phyloP scores from a whole-genome alignment of 441 rosid genomes.

The Pelargonium exstipulatum region DNA sequence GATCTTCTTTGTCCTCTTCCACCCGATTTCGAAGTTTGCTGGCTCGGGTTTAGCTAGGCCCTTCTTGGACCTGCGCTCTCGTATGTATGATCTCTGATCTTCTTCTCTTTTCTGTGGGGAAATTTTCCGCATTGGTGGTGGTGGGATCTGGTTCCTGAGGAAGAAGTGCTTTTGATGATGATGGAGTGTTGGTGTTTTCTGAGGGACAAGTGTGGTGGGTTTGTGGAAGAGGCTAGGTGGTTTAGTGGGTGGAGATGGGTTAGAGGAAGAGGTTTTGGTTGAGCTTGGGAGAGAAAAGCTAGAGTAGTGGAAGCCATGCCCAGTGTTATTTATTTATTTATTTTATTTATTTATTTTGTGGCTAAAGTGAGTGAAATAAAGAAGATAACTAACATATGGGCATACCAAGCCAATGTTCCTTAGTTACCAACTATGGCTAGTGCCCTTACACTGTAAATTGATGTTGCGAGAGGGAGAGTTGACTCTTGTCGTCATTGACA shows the following conservation, averaged over 20 bases:
- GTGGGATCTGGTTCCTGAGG: conserved; percentile 28
- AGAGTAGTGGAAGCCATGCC: conserved; percentile 37
- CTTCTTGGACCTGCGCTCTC: conserved; percentile 37
- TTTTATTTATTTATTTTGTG: no score
- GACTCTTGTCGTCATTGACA: no score
- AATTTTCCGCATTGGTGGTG: conserved; percentile 40
- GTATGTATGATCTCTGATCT: conserved; percentile 54
- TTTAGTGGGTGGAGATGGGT: no score
- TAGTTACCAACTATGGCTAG: no score
- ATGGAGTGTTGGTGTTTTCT: conserved; percentile 14
- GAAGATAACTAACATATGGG: no score
- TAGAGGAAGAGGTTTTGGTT: conserved; percentile 23
- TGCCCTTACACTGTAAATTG: no score
- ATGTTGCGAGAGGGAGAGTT: no score
- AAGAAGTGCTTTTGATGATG: conserved; percentile 27
- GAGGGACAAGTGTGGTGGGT: conserved; percentile 19
- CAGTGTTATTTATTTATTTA: no score
- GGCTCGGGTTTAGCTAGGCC: conserved; percentile 51
- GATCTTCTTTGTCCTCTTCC: conserved; percentile 72
- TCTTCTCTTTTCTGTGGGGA: conserved; percentile 75
- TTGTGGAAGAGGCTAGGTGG: conserved; percentile 17
- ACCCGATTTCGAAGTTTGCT: conserved; percentile 72
- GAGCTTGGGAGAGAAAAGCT: conserved; percentile 27
- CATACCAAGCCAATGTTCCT: no score
- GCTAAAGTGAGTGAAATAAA: neutral